A percentile compares a stretch with the other conserved stretches of the same genome.
Evolutionary conservation across 768 basidiomycete species (phyloP).

Genomic region (Fibroporia radiculosa): DNA sequence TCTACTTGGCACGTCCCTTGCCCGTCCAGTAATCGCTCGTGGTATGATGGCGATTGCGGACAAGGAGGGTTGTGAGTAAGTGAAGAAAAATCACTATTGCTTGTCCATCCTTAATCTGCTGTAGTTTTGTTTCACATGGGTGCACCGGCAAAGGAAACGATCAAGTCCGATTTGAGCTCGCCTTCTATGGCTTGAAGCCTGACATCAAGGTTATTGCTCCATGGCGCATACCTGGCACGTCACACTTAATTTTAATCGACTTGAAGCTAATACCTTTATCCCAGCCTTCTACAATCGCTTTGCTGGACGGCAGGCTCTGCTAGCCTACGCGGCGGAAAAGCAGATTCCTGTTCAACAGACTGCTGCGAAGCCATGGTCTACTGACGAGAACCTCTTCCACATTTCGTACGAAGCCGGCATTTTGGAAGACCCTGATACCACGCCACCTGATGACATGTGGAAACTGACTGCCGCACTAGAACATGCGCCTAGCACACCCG

Average conservation of each 20-base stretch:
- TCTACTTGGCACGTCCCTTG: constrained; percentile 94
- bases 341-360: constrained; percentile 93
- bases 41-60: constrained; percentile 96
- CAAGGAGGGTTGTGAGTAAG: constrained; percentile 91
- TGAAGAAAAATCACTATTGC: constrained; percentile 5
- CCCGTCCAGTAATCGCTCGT: constrained; percentile 96
- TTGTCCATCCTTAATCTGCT: neutral
- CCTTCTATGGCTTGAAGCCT: constrained; percentile 97
- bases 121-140: constrained; percentile 91
- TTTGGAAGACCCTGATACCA: constrained; percentile 92
- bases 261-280: too few relatives aligned
- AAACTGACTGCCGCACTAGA: constrained; percentile 86
- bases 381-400: constrained; percentile 99
- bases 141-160: constrained; percentile 99
- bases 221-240: constrained; percentile 88
- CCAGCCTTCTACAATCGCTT: constrained; percentile 96
- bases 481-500: constrained; percentile 70
- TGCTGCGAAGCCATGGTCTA: constrained; percentile 96
- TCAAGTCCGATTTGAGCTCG: constrained; percentile 98
- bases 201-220: constrained; percentile 99
- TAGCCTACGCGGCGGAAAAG: constrained; percentile 82
- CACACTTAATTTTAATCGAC: neutral
- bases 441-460: constrained; percentile 98
- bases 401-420: constrained; percentile 99
- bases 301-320: constrained; percentile 88